Conservation (phyloP, 306 rosid genomes). For the Corylus avellana region DNA sequence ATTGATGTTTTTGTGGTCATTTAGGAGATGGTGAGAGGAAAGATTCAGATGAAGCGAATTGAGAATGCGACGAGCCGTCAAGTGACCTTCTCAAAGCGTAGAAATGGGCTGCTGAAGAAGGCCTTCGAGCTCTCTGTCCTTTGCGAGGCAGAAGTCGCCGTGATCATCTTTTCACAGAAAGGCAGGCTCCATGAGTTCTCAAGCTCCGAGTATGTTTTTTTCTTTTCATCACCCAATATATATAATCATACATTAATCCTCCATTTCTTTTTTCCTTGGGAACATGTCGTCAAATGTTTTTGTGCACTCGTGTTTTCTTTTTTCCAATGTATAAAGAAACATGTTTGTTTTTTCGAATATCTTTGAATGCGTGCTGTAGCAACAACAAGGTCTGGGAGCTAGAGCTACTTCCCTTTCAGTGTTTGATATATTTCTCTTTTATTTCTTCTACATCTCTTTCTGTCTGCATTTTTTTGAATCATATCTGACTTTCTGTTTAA, state of each 20-base stretch:
- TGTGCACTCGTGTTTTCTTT: not conserved
- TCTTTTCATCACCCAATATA: not conserved
- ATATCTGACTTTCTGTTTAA: too few species aligned
- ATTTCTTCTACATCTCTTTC: not conserved
- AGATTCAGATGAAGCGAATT: slow-evolving; percentile 57
- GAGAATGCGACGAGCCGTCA: slow-evolving; percentile 59
- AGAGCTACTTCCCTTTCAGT: not conserved
- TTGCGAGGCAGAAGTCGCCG: slow-evolving; percentile 63
- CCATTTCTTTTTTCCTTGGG: not conserved
- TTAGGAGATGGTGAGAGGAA: slow-evolving; percentile 66
- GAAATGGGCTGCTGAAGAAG: slow-evolving; percentile 63
- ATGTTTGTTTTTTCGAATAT: not conserved
- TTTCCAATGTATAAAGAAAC: not conserved
- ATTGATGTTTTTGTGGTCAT: not conserved
- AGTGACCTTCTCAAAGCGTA: slow-evolving; percentile 65
- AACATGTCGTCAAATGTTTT: not conserved
- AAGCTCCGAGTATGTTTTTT: slow-evolving; percentile 55
- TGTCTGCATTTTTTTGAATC: not conserved
- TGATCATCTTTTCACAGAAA: slow-evolving; percentile 62
- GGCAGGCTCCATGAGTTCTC: slow-evolving; percentile 63
- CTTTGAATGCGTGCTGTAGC: not conserved
- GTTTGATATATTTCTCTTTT: not conserved
- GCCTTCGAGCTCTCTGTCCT: slow-evolving; percentile 72
- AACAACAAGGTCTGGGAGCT: not conserved
- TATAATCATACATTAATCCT: not conserved